Base-by-base conservation (phyloP, 306 rosid genomes). In the Ziziphus jujuba region DNA sequence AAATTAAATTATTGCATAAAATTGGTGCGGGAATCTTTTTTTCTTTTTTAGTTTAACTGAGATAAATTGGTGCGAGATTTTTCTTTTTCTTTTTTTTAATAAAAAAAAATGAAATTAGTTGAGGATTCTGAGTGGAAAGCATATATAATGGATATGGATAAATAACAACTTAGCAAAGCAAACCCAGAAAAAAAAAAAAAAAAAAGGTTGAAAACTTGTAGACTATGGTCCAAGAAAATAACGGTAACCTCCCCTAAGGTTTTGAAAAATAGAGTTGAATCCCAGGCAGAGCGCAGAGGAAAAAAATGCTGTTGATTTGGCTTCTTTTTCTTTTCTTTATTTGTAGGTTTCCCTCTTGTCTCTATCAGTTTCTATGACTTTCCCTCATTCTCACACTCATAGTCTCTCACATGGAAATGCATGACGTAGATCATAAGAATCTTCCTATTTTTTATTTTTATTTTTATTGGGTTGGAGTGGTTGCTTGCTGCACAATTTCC, bases 171-270 rank as follows among this genome's bases (percentile, higher is more conserved):
- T 33, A 2, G 11, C 58, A 35, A 55, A 33, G 7, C 35, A 14
- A 31, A 49, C 28, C 23, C 51, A 61, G 35, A 11, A 21, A 1
- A 38, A 19, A 2, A 57, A 43, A 34, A n/a, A n/a, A n/a, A n/a
- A n/a, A n/a, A n/a, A n/a, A n/a, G n/a, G n/a, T n/a, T 22, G 21
- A 15, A 47, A 6, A 16, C 48, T 66, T 31, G 16, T 7, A 21
- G 8, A 45, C 75, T 69, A 47, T 71, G 80, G 71, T 62, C 80
- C 45, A 70, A 54, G 3, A 15, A 7, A 58, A 51, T 70, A 76
- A 70, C 80, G 80, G 72, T 63, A 69, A 70, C 56, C 61, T 59
- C 28, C 21, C 40, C 40, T 35, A 22, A 7, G 23, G 12, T 20
- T 66, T 53, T 36, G 13, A 11, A 49, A 31, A 14, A 34, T 59